These are phyloP conservation scores for Citrus mangshanensis DNA, from an alignment of 345 rosid genomes.

Conservation along the genomic window DNA sequence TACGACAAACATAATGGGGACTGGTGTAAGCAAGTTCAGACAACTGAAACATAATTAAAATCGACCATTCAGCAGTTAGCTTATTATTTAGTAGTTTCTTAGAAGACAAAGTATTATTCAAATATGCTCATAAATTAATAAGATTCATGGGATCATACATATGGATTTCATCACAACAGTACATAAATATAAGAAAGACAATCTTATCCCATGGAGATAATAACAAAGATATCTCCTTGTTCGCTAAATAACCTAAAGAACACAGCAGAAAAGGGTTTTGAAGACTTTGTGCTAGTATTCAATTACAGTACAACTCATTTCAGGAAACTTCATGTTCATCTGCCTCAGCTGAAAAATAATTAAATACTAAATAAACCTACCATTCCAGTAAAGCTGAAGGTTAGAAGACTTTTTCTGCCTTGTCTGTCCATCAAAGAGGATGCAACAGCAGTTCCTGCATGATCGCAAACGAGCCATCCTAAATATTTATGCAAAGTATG, in stretches of 20 bases:
- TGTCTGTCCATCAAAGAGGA: constrained; percentile 96
- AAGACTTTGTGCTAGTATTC: background rate
- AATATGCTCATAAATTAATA: background rate
- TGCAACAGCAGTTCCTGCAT: constrained; percentile 87
- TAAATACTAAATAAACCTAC: constrained; percentile 32
- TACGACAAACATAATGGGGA: background rate
- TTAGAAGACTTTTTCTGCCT: constrained; percentile 92
- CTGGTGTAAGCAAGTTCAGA: background rate
- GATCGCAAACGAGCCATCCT: constrained; percentile 10
- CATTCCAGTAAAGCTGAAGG: constrained; percentile 93
- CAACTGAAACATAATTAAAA: background rate
- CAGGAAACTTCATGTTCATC: background rate
- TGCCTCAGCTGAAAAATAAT: background rate
- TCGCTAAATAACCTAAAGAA: constrained; percentile 10
- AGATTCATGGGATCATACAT: background rate
- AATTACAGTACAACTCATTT: background rate
- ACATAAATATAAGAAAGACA: background rate
- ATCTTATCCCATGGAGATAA: background rate
- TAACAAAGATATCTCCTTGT: background rate
- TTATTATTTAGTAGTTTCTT: background rate
- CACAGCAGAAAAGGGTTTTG: background rate
- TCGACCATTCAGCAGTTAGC: background rate
- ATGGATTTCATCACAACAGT: background rate
- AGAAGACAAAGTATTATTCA: no score
- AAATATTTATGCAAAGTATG: background rate